phyloP scores from a whole-genome alignment of 768 basidiomycete genomes.

The Lactarius psammicola region DNA sequence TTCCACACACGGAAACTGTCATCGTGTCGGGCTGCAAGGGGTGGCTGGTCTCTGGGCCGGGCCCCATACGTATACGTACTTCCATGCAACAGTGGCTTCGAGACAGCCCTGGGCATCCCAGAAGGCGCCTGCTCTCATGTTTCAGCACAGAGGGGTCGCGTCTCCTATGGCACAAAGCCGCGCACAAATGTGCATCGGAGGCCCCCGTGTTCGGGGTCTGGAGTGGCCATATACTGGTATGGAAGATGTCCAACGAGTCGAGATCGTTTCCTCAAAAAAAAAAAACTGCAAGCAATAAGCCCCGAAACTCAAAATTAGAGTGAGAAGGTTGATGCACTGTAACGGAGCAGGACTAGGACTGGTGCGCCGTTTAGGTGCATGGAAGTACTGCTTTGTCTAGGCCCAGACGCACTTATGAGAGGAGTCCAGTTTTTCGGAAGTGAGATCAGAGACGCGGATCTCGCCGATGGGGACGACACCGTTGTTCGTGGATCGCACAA shows the following conservation, averaged over 20 bases:
- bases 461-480: slow-evolving; percentile 40
- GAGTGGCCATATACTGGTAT: slow-evolving; percentile 32
- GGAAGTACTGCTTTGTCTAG: slow-evolving; percentile 42
- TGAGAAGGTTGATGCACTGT: slow-evolving; percentile 34
- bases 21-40: too few species aligned
- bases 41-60: too few species aligned
- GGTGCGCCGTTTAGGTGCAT: slow-evolving; percentile 26
- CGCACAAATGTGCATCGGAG: slow-evolving; percentile 39
- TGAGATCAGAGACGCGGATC: slow-evolving; percentile 39
- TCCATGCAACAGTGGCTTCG: not conserved
- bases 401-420: slow-evolving; percentile 42
- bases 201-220: slow-evolving; percentile 33
- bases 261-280: slow-evolving; percentile 39
- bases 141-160: slow-evolving; percentile 37
- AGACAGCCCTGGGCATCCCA: slow-evolving; percentile 36
- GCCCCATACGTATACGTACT: not conserved
- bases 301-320: not conserved
- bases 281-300: not conserved
- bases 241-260: slow-evolving; percentile 40
- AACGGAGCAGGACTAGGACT: slow-evolving; percentile 41
- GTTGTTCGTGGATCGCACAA: slow-evolving; percentile 39
- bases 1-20: not conserved
- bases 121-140: slow-evolving; percentile 44
- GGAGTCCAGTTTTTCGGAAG: slow-evolving; percentile 34
- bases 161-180: slow-evolving; percentile 41